Base-by-base conservation (phyloP, 495 filamentous ascomycete species). In the Cercophora sp. region DNA sequence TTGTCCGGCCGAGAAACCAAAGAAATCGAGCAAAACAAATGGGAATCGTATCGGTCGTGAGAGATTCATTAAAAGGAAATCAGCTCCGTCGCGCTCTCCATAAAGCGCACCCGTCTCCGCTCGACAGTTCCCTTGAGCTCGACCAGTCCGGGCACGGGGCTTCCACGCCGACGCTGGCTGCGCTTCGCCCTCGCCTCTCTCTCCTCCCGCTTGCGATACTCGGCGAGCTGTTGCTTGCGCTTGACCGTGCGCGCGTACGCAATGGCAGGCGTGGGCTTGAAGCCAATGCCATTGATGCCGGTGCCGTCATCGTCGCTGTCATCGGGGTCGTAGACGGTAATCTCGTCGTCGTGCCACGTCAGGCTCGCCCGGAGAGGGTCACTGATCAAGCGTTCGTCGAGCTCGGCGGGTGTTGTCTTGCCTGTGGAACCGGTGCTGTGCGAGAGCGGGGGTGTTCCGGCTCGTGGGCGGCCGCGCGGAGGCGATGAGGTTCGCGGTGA, bases 271-370 rank as follows among this genome's bases (percentile, higher is more conserved):
- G 90, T 96, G 0, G 92, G 92, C 56, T 82, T 85, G 69, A 95
- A 96, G 1, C 91, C 92, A 61, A 97, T 86, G 11, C 92, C 92
- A 67, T 94, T 89, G 56, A 90, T 88, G 31, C 86, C 86, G 29
- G 86, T 86, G 22, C 86, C 86, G 67, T 90, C 86, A 56, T 89
- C 87, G 49, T 78, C 81, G 32, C 83, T 84, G 64, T 89, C 87
- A 25, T 77, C 77, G 2, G 85, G 84, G 56, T 86, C 77, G 62
- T 93, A 86, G 15, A 89, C 83, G 0, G 89, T 94, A 54, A 94
- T 92, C 58, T 95, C 89, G 48, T 84, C 75, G 55, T 89, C 86
- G 60, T 83, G 85, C 89, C 89, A 93, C 27, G 87, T 90, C 53
- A 91, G 76, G 19, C 83, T 73, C 27, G 73, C 66, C 34, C 75